Evolutionary conservation across 1,284 basidiomycete genomes (phyloP).

Genomic region (Ustilago lituana): DNA sequence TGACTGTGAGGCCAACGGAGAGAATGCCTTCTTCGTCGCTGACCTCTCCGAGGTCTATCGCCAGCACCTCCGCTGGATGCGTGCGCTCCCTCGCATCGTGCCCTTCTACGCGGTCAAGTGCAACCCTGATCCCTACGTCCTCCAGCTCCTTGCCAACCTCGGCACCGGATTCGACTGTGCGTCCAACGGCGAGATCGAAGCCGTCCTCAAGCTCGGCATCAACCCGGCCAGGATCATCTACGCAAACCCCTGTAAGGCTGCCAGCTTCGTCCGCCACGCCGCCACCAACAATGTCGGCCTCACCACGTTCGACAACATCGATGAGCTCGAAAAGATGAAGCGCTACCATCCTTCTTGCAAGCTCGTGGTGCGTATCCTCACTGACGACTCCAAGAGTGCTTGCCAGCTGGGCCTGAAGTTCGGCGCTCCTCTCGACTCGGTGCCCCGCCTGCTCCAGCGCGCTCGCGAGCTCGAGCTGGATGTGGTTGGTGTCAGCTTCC

Average conservation of each 20-base stretch:
- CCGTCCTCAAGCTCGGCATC: slow-evolving; percentile 78
- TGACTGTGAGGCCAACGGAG: slow-evolving; percentile 74
- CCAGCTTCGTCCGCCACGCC: slow-evolving; percentile 89
- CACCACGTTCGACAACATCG: slow-evolving; percentile 98
- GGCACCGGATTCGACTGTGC: slow-evolving; percentile 97
- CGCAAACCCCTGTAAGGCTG: slow-evolving; percentile 98
- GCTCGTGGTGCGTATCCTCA: slow-evolving; percentile 91
- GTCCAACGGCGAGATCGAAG: slow-evolving; percentile 91
- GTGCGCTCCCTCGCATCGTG: slow-evolving; percentile 78
- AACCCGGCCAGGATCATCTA: slow-evolving; percentile 81
- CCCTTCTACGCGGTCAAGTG: slow-evolving; percentile 94
- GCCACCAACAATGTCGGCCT: slow-evolving; percentile 80
- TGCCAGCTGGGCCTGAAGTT: slow-evolving; percentile 96
- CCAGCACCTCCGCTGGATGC: slow-evolving; percentile 86
- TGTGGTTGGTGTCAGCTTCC: slow-evolving; percentile 95
- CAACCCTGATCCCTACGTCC: slow-evolving; percentile 93
- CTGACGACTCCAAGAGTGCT: slow-evolving; percentile 93
- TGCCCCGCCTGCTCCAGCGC: slow-evolving; percentile 80
- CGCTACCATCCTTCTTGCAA: slow-evolving; percentile 83
- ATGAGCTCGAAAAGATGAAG: slow-evolving; percentile 96
- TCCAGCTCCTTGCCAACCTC: slow-evolving; percentile 86
- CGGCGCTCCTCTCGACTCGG: slow-evolving; percentile 86
- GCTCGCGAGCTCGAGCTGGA: slow-evolving; percentile 83
- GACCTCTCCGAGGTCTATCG: slow-evolving; percentile 88
- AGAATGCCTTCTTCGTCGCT: slow-evolving; percentile 94